Conservation (phyloP, 768 basidiomycete species). For the Mycena latifolia region DNA sequence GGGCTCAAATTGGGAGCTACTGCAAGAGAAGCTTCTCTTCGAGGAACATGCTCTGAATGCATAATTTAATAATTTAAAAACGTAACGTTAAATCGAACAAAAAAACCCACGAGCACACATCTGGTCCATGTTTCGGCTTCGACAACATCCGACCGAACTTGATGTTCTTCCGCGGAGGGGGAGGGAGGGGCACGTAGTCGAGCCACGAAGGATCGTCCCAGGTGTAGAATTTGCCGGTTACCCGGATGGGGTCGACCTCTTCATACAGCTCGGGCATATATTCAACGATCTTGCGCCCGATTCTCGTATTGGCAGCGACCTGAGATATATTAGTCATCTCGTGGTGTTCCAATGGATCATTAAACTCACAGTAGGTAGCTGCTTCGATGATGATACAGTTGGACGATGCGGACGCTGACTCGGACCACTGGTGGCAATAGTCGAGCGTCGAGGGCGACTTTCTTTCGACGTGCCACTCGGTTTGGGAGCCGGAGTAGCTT, state of each 20-base stretch:
- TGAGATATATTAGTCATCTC: neutral
- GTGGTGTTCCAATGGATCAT: neutral
- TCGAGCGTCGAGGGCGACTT: slow-evolving; percentile 17
- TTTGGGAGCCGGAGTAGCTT: neutral
- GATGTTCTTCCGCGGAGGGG: slow-evolving; percentile 21
- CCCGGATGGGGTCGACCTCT: slow-evolving; percentile 24
- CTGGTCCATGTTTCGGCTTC: slow-evolving; percentile 23
- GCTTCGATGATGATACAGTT: neutral
- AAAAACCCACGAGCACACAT: slow-evolving; percentile 25
- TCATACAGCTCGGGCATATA: slow-evolving; percentile 32
- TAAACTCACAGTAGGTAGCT: neutral
- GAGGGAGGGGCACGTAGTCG: slow-evolving; percentile 24
- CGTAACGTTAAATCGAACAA: neutral
- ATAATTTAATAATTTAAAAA: neutral
- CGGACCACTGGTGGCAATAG: slow-evolving; percentile 15
- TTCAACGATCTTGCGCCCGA: slow-evolving; percentile 14
- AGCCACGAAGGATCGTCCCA: slow-evolving; percentile 25
- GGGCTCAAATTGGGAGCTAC: slow-evolving; percentile 6
- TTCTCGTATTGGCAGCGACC: neutral
- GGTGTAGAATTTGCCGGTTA: slow-evolving; percentile 14
- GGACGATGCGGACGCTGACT: neutral
- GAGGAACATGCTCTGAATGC: slow-evolving; percentile 9
- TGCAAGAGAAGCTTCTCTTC: slow-evolving; percentile 20
- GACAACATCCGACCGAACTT: slow-evolving; percentile 17
- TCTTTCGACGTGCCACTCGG: slow-evolving; percentile 4